Conservation (phyloP, 768 basidiomycete genomes). For the Boletus rubescentipes region DNA sequence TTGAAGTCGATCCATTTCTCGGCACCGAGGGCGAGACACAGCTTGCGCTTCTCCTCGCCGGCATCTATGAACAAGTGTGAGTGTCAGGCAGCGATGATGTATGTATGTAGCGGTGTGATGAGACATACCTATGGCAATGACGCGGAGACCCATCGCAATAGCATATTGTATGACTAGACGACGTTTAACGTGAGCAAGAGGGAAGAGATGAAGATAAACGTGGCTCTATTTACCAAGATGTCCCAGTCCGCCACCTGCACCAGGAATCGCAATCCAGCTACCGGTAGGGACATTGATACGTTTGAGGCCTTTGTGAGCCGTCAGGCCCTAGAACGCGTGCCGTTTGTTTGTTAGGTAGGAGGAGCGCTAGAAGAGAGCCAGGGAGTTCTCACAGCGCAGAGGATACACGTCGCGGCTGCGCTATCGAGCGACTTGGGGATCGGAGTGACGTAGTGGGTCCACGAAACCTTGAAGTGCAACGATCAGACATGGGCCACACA, state of each 20-base stretch:
- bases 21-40: slow-evolving; percentile 40
- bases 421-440: slow-evolving; percentile 43
- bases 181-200: background rate
- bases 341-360: background rate
- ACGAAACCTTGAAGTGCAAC: slow-evolving; percentile 32
- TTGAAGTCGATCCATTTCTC: slow-evolving; percentile 50
- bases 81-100: background rate
- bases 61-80: slow-evolving; percentile 31
- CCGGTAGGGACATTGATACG: slow-evolving; percentile 33
- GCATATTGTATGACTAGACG: slow-evolving; percentile 47
- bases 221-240: slow-evolving; percentile 35
- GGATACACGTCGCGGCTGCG: slow-evolving; percentile 42
- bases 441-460: slow-evolving; percentile 41
- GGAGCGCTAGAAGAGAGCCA: background rate
- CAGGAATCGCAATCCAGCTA: slow-evolving; percentile 41
- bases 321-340: slow-evolving; percentile 31
- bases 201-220: background rate
- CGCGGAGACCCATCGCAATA: slow-evolving; percentile 39
- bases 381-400: slow-evolving; percentile 38
- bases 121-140: slow-evolving; percentile 43
- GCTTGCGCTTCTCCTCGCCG: slow-evolving; percentile 40
- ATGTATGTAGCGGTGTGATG: background rate
- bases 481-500: too few relatives aligned
- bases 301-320: slow-evolving; percentile 48
- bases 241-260: slow-evolving; percentile 43